Evolutionary conservation across 495 filamentous ascomycete species (phyloP).

Genomic region (Aspergillus panamensis): DNA sequence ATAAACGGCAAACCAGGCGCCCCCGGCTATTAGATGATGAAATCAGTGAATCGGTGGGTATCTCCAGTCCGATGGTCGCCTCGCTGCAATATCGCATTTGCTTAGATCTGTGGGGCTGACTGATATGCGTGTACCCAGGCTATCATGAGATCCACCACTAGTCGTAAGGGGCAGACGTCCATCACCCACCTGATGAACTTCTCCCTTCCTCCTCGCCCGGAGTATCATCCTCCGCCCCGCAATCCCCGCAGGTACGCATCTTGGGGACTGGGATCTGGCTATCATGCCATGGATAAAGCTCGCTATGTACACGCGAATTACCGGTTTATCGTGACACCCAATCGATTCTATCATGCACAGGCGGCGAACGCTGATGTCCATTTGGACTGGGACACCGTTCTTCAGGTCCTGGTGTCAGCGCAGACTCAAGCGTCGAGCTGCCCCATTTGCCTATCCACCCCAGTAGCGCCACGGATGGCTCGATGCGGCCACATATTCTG

Average conservation of each 20-base stretch:
- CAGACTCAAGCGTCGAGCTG: slow-evolving; percentile 85
- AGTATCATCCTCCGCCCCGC: slow-evolving; percentile 57
- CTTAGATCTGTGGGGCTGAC: slow-evolving; percentile 21
- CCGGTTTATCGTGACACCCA: slow-evolving; percentile 87
- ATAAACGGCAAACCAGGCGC: slow-evolving; percentile 54
- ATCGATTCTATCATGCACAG: slow-evolving; percentile 73
- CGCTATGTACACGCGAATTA: slow-evolving; percentile 97
- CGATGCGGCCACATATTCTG: slow-evolving; percentile 98
- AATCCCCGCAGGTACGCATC: slow-evolving; percentile 63
- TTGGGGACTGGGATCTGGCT: slow-evolving; percentile 85
- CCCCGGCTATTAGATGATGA: slow-evolving; percentile 66
- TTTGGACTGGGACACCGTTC: slow-evolving; percentile 83
- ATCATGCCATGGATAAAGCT: slow-evolving; percentile 89
- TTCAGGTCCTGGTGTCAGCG: slow-evolving; percentile 87
- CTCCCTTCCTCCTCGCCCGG: slow-evolving; percentile 71
- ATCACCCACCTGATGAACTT: slow-evolving; percentile 97
- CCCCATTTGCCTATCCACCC: slow-evolving; percentile 87
- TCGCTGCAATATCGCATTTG: slow-evolving; percentile 5
- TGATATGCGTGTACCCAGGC: slow-evolving; percentile 40
- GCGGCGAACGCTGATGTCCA: slow-evolving; percentile 84
- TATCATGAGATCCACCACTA: slow-evolving; percentile 78
- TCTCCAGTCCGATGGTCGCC: slow-evolving; percentile 5
- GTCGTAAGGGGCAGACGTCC: slow-evolving; percentile 87
- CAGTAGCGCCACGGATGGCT: slow-evolving; percentile 94
- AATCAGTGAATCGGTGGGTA: slow-evolving; percentile 72